These are phyloP conservation scores for Lagenidium giganteum DNA, from an alignment of 352 stramenopile species.

Conservation along the genomic window DNA sequence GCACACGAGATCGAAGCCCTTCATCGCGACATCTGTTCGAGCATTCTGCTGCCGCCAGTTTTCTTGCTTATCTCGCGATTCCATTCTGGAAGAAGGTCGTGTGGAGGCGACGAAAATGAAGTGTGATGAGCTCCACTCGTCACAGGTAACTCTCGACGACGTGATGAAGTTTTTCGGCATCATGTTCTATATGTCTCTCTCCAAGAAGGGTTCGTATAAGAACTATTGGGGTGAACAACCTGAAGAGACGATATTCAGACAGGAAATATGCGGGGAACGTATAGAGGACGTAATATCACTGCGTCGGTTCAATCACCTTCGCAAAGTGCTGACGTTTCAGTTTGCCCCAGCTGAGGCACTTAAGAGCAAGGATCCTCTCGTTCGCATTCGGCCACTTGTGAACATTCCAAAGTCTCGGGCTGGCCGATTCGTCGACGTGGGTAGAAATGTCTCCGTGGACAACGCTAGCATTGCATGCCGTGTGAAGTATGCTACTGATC, in stretches of 20 bases:
- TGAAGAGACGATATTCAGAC: constrained; percentile 13
- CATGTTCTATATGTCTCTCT: constrained; percentile 20
- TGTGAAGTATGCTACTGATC: constrained; percentile 16
- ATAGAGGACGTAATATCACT: constrained; percentile 16
- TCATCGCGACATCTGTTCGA: constrained; percentile 16
- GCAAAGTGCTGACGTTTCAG: constrained; percentile 17
- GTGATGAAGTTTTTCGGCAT: constrained; percentile 28
- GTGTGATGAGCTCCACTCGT: constrained; percentile 5
- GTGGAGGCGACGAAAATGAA: constrained; percentile 18
- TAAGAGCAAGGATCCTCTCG: constrained; percentile 1
- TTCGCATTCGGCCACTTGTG: constrained; percentile 16
- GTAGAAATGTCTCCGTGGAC: constrained; percentile 19
- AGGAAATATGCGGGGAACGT: not conserved
- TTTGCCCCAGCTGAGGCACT: not conserved
- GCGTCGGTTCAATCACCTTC: constrained; percentile 13
- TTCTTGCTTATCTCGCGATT: constrained; percentile 21
- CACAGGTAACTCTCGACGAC: constrained; percentile 21
- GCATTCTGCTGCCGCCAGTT: constrained; percentile 16
- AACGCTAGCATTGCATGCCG: constrained; percentile 19
- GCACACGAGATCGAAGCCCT: no score
- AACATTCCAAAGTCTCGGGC: constrained; percentile 20
- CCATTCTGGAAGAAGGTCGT: constrained; percentile 22
- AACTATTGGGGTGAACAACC: constrained; percentile 26
- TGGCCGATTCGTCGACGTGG: constrained; percentile 17
- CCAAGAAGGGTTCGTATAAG: constrained; percentile 19